Evolutionary conservation across 1,284 basidiomycete species (phyloP).

Genomic region (Cryptococcus sp.): DNA sequence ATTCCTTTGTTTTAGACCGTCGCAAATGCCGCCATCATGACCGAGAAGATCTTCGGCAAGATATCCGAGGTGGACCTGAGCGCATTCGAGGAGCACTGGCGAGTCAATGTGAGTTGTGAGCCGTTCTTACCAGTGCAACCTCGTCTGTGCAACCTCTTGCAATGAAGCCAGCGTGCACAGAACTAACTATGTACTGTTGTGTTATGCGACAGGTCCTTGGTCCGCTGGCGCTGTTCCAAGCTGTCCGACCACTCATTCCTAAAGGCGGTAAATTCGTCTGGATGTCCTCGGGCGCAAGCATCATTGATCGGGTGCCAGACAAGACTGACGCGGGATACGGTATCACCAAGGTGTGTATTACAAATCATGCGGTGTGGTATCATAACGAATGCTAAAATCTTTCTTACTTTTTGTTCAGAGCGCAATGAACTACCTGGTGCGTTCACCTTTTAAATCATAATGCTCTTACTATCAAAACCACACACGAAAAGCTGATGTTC

Average conservation of each 20-base stretch:
- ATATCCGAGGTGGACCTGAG: constrained; percentile 22
- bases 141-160: neutral
- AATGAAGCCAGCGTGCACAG: too few species aligned
- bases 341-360: constrained; percentile 25
- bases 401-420: neutral
- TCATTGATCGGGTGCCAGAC: constrained; percentile 28
- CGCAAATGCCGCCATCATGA: constrained; percentile 31
- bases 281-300: constrained; percentile 31
- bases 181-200: neutral
- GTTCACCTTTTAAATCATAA: neutral
- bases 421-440: constrained; percentile 17
- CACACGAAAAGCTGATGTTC: too few species aligned
- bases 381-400: neutral
- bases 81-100: constrained; percentile 31
- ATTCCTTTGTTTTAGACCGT: constrained; percentile 15
- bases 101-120: constrained; percentile 25
- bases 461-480: neutral
- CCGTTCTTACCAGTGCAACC: too few species aligned
- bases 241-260: constrained; percentile 21
- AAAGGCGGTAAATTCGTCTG: constrained; percentile 31
- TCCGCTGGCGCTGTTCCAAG: constrained; percentile 27
- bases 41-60: constrained; percentile 10
- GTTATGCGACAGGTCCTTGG: constrained; percentile 20
- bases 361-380: too few species aligned
- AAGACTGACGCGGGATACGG: constrained; percentile 30